phyloP scores from a whole-genome alignment of 148 eudicot genomes.

The Spergularia bocconei region DNA sequence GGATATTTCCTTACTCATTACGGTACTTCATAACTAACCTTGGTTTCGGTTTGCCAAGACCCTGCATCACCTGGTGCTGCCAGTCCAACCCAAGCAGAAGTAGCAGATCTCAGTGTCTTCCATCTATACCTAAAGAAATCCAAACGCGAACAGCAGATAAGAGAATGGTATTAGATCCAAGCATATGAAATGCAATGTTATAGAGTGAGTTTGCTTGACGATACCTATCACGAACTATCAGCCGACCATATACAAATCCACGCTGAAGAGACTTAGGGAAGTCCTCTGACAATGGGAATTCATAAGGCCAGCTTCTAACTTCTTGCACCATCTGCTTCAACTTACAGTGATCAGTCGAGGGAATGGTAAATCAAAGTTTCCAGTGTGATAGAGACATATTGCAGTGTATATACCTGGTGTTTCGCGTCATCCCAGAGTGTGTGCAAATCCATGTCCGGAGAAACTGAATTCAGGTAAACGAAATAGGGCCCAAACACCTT shows the following conservation, averaged over 20 bases:
- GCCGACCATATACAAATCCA: slow-evolving; percentile 40
- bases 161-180: neutral
- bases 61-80: slow-evolving; percentile 43
- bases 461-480: slow-evolving; percentile 41
- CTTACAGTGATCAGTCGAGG: slow-evolving; percentile 4
- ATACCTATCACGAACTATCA: slow-evolving; percentile 43
- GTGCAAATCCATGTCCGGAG: slow-evolving; percentile 9
- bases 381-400: neutral
- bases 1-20: neutral
- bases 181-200: neutral
- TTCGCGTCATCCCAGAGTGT: slow-evolving; percentile 49
- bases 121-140: slow-evolving; percentile 25
- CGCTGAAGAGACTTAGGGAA: slow-evolving; percentile 41
- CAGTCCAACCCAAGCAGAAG: slow-evolving; percentile 44
- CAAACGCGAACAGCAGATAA: neutral
- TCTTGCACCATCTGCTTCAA: slow-evolving; percentile 39
- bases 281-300: slow-evolving; percentile 37
- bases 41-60: slow-evolving; percentile 52
- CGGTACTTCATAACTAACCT: slow-evolving; percentile 33
- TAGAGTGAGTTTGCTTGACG: neutral
- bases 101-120: slow-evolving; percentile 25
- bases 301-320: slow-evolving; percentile 52
- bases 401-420: slow-evolving; percentile 31
- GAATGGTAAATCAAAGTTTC: neutral
- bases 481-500: slow-evolving; percentile 50